phyloP scores from a whole-genome alignment of 257 asterid genomes.

The Vinca minor region DNA sequence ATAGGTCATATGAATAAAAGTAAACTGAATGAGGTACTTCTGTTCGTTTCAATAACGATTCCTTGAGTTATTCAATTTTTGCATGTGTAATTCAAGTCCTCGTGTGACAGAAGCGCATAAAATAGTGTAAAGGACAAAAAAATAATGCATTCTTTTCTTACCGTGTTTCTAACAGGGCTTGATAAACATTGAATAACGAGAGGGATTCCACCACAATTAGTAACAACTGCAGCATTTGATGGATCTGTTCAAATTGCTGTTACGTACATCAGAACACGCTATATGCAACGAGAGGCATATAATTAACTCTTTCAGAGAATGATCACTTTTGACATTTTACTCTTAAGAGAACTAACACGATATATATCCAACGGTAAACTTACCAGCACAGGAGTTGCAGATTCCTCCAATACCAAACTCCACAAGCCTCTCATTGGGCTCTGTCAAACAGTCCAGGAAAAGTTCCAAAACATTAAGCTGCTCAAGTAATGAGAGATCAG shows the following conservation, averaged over 20 bases:
- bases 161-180: slow-evolving; percentile 89
- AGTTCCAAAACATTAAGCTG: slow-evolving; percentile 92
- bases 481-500: slow-evolving; percentile 8
- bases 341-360: not conserved
- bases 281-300: not conserved
- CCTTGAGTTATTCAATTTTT: not conserved
- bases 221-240: slow-evolving; percentile 61
- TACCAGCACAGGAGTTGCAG: slow-evolving; percentile 83
- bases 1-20: not conserved
- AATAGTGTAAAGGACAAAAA: not conserved
- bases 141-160: slow-evolving; percentile 20
- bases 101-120: not conserved
- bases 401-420: slow-evolving; percentile 91
- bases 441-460: slow-evolving; percentile 85
- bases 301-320: not conserved
- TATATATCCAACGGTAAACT: slow-evolving; percentile 4
- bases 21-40: not conserved
- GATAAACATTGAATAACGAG: slow-evolving; percentile 79
- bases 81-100: not conserved
- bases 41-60: not conserved
- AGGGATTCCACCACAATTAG: slow-evolving; percentile 70
- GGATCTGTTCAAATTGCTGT: slow-evolving; percentile 42
- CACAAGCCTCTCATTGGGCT: slow-evolving; percentile 78
- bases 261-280: not conserved
- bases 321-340: not conserved